Evolutionary conservation across 306 rosid genomes (phyloP).

Genomic region (Malus sylvestris): DNA sequence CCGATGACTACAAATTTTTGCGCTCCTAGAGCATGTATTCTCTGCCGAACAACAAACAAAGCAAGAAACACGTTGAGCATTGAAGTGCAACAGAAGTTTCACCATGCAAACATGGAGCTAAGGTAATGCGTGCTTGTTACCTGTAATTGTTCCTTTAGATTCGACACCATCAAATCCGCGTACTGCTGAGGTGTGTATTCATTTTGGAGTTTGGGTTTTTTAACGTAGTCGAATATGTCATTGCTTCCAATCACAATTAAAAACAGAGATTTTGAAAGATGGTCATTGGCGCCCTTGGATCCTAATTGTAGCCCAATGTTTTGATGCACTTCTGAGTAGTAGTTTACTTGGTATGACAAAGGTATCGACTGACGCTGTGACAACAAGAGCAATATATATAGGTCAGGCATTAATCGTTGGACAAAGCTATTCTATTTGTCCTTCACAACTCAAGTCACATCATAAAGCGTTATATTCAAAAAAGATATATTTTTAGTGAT

Average conservation of each 20-base stretch:
- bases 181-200: constrained; percentile 42
- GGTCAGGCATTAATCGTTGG: neutral
- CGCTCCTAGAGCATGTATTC: constrained; percentile 40
- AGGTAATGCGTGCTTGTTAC: constrained; percentile 10
- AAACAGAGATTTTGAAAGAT: constrained; percentile 54
- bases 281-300: constrained; percentile 22
- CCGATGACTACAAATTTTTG: constrained; percentile 49
- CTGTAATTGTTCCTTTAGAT: constrained; percentile 47
- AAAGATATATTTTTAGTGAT: too few species aligned
- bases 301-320: constrained; percentile 29
- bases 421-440: neutral
- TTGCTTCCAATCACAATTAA: constrained; percentile 71
- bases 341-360: constrained; percentile 46
- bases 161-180: constrained; percentile 35
- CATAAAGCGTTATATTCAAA: too few species aligned
- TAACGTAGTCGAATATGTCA: constrained; percentile 53
- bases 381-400: neutral
- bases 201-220: constrained; percentile 24
- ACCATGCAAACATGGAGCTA: neutral
- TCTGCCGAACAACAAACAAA: constrained; percentile 22
- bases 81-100: neutral
- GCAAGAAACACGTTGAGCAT: neutral
- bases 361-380: constrained; percentile 39
- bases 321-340: constrained; percentile 28
- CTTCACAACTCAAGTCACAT: neutral